These are phyloP conservation scores for Trichosporon inkin DNA, from an alignment of 1,284 basidiomycete species.

Conservation along the genomic window DNA sequence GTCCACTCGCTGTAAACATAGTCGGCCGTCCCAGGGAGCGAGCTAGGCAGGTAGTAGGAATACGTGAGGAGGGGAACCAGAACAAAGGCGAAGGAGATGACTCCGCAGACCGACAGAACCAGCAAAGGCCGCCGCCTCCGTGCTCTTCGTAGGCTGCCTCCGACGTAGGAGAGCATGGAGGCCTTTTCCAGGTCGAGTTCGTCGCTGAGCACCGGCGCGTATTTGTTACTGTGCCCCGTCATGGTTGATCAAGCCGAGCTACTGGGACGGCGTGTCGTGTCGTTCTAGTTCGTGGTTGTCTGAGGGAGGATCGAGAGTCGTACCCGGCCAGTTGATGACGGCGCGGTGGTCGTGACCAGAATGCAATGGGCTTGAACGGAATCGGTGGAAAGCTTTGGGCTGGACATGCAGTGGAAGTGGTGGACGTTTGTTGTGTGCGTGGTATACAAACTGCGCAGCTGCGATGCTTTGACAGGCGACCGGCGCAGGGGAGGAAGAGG, in stretches of 20 bases:
- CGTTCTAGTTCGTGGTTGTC: background rate
- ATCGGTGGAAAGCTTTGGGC: background rate
- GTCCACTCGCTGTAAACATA: background rate
- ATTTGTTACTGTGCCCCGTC: background rate
- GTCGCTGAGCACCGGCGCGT: slow-evolving; percentile 1
- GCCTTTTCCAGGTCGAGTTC: slow-evolving; percentile 4
- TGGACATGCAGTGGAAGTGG: background rate
- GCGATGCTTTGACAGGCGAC: background rate
- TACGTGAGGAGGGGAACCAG: background rate
- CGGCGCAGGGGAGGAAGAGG: background rate
- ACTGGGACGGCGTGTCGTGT: background rate
- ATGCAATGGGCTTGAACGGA: too few species aligned
- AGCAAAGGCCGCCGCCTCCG: background rate
- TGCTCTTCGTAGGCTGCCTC: slow-evolving; percentile 3
- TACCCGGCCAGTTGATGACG: too few species aligned
- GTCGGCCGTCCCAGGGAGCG: background rate
- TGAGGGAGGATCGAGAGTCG: background rate
- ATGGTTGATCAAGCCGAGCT: background rate
- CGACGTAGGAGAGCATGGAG: background rate
- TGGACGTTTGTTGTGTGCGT: background rate
- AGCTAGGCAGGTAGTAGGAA: background rate
- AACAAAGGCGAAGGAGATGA: background rate
- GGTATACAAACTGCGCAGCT: background rate
- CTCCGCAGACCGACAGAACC: background rate
- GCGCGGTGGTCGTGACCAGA: too few species aligned